phyloP scores from a whole-genome alignment of 257 asterid species.

The Eucommia ulmoides region DNA sequence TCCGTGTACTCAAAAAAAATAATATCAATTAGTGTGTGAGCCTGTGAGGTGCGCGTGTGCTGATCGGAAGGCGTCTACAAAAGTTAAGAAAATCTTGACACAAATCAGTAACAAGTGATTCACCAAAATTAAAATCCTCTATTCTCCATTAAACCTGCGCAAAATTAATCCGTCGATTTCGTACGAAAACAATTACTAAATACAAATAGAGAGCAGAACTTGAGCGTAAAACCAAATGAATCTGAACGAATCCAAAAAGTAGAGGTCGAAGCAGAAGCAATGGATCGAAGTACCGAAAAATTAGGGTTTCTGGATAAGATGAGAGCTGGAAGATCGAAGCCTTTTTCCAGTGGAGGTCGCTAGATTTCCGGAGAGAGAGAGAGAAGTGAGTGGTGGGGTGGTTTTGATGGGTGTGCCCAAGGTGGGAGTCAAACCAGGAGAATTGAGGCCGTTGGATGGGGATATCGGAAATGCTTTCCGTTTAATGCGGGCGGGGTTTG shows the following conservation, averaged over 20 bases:
- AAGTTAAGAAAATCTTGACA: too few species aligned
- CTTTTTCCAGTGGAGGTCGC: too few species aligned
- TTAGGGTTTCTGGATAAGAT: conserved; percentile 4
- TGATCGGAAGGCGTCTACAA: too few species aligned
- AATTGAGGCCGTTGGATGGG: conserved; percentile 37
- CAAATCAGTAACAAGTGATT: not conserved
- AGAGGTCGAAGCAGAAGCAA: too few species aligned
- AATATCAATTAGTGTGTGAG: too few species aligned
- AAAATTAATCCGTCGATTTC: too few species aligned
- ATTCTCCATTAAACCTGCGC: not conserved
- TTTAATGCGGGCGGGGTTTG: conserved; percentile 34
- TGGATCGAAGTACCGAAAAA: not conserved
- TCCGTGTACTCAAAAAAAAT: too few species aligned
- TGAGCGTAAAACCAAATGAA: too few species aligned
- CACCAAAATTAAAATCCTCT: not conserved
- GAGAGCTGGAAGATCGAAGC: not conserved
- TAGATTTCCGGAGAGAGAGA: not conserved
- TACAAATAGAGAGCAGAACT: not conserved
- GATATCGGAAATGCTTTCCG: conserved; percentile 37
- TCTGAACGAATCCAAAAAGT: too few species aligned
- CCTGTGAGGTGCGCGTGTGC: too few species aligned
- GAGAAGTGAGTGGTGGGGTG: not conserved
- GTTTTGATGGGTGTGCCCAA: conserved; percentile 2
- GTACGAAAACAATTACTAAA: too few species aligned
- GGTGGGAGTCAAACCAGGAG: conserved; percentile 45